phyloP scores from a whole-genome alignment of 495 filamentous ascomycete genomes.

The Aspergillus egyptiacus region DNA sequence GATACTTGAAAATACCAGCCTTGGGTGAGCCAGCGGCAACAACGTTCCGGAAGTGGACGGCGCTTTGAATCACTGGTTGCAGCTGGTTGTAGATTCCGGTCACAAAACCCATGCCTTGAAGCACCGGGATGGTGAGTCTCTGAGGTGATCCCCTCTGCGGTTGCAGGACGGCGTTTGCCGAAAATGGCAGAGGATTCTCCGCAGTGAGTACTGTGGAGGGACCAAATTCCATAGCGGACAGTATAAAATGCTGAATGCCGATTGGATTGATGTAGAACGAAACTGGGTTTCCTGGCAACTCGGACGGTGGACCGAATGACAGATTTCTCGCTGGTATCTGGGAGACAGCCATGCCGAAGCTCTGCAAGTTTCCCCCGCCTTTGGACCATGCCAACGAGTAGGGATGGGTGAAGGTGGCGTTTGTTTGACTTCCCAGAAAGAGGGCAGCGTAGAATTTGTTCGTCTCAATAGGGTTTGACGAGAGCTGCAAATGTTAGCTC shows the following conservation, averaged over 20 bases:
- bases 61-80: slow-evolving; percentile 66
- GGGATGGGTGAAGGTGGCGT: slow-evolving; percentile 73
- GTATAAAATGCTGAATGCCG: slow-evolving; percentile 70
- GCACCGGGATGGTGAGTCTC: slow-evolving; percentile 68
- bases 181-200: slow-evolving; percentile 61
- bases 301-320: slow-evolving; percentile 49
- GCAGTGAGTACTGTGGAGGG: slow-evolving; percentile 53
- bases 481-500: slow-evolving; percentile 23
- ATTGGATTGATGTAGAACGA: slow-evolving; percentile 77
- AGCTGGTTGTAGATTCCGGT: slow-evolving; percentile 70
- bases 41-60: slow-evolving; percentile 65
- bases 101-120: slow-evolving; percentile 87
- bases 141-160: slow-evolving; percentile 45
- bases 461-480: slow-evolving; percentile 56
- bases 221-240: slow-evolving; percentile 72
- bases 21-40: slow-evolving; percentile 51
- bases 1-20: slow-evolving; percentile 71
- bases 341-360: slow-evolving; percentile 71
- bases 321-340: slow-evolving; percentile 61
- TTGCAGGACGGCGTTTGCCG: slow-evolving; percentile 63
- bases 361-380: slow-evolving; percentile 57
- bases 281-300: slow-evolving; percentile 51
- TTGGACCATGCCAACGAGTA: slow-evolving; percentile 76
- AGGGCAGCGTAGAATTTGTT: slow-evolving; percentile 95
- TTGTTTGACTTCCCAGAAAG: slow-evolving; percentile 68